phyloP scores from a whole-genome alignment of 192 early-diverging fungal genomes.

The Dissophora ornata region DNA sequence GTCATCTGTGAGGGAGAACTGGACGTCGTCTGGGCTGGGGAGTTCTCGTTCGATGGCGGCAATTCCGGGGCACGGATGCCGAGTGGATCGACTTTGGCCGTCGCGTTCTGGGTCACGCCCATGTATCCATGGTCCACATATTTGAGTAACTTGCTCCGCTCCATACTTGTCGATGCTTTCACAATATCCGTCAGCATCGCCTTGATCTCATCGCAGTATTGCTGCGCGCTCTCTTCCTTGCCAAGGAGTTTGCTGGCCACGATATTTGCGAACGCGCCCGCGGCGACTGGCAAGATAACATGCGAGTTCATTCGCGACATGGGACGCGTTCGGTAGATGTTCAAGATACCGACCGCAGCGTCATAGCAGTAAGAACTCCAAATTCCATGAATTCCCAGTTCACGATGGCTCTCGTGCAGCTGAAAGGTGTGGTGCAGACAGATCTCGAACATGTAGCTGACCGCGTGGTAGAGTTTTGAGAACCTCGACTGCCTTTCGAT shows the following conservation, averaged over 20 bases:
- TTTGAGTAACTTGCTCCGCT: slow-evolving; percentile 14
- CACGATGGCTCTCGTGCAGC: slow-evolving; percentile 37
- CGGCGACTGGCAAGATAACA: slow-evolving; percentile 44
- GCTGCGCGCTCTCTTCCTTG: slow-evolving; percentile 35
- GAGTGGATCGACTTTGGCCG: slow-evolving; percentile 9
- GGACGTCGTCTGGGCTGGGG: slow-evolving; percentile 5
- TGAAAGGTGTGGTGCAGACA: slow-evolving; percentile 51
- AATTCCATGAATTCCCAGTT: slow-evolving; percentile 33
- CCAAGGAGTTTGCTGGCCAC: slow-evolving; percentile 36
- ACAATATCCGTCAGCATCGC: slow-evolving; percentile 38
- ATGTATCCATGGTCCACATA: slow-evolving; percentile 22
- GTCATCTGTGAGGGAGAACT: slow-evolving; percentile 30
- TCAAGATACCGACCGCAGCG: slow-evolving; percentile 38
- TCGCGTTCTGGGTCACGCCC: slow-evolving; percentile 12
- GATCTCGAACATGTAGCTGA: slow-evolving; percentile 51
- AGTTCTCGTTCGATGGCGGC: slow-evolving; percentile 37
- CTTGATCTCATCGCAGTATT: slow-evolving; percentile 45
- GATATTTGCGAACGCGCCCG: slow-evolving; percentile 46
- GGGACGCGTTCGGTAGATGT: slow-evolving; percentile 40
- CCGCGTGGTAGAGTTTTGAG: slow-evolving; percentile 45
- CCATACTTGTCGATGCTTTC: slow-evolving; percentile 31
- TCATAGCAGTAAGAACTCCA: slow-evolving; percentile 47
- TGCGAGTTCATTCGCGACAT: slow-evolving; percentile 51
- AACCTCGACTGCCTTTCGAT: slow-evolving; percentile 37
- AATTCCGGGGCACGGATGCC: slow-evolving; percentile 9